phyloP scores from a whole-genome alignment of 352 stramenopile genomes.

The Hyaloperonospora arabidopsidis region DNA sequence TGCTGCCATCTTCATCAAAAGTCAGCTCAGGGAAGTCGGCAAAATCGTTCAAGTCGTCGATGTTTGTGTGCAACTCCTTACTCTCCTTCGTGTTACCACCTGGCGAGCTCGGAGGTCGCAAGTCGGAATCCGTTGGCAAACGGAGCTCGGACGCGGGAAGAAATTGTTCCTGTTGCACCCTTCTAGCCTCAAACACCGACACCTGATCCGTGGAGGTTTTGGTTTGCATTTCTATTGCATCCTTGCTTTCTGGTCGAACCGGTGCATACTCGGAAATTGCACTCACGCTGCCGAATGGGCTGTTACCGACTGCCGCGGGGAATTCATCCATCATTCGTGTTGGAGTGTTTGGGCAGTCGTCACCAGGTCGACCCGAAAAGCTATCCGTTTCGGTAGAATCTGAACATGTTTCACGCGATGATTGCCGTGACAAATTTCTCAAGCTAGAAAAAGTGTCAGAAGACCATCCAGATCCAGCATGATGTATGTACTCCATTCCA shows the following conservation, averaged over 20 bases:
- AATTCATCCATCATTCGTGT: conserved; percentile 16
- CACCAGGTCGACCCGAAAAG: neutral
- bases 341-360: conserved; percentile 3
- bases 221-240: neutral
- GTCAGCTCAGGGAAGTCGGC: conserved; percentile 65
- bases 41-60: conserved; percentile 73
- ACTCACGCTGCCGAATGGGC: conserved; percentile 2
- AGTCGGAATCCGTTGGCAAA: conserved; percentile 13
- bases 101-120: conserved; percentile 7
- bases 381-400: conserved; percentile 15
- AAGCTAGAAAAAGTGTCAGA: conserved; percentile 8
- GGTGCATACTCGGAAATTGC: conserved; percentile 3
- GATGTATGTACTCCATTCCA: conserved; percentile 9
- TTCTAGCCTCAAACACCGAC: conserved; percentile 11
- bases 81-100: conserved; percentile 7
- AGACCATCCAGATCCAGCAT: conserved; percentile 8
- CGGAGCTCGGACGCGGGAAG: conserved; percentile 13
- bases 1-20: conserved; percentile 54
- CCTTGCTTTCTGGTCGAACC: conserved; percentile 4
- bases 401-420: conserved; percentile 9
- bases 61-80: conserved; percentile 20
- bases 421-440: conserved; percentile 3
- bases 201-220: conserved; percentile 5
- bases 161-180: conserved; percentile 8
- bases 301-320: conserved; percentile 8